A percentile compares a stretch with the other conserved stretches of the same genome.
Evolutionary conservation across 75 land plant genomes (phyloP).

Genomic region (Picea sitchensis): DNA sequence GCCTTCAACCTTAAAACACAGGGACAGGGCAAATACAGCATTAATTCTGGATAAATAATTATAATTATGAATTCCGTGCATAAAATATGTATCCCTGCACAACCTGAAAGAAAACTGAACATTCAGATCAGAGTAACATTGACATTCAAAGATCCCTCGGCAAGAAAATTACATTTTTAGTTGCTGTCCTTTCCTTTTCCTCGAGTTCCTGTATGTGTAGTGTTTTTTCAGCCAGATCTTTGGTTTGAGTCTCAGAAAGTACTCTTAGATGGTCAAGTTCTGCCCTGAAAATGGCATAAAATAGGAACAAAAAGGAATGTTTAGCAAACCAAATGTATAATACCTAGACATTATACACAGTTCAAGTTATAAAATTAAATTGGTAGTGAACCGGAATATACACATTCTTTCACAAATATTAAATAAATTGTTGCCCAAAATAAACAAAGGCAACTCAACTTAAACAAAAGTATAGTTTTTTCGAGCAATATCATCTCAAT

Average conservation of each 20-base stretch:
- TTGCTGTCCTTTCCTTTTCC: constrained; percentile 61
- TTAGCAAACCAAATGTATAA: neutral
- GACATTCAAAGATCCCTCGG: neutral
- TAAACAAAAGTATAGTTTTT: too few relatives aligned
- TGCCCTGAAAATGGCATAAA: constrained; percentile 54
- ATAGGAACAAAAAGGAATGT: neutral
- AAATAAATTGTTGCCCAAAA: neutral
- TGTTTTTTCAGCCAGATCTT: constrained; percentile 57
- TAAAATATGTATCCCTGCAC: too few relatives aligned
- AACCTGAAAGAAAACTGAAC: neutral
- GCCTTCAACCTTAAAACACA: constrained; percentile 67
- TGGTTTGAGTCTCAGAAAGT: constrained; percentile 54
- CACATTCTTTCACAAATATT: neutral
- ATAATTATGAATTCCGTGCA: neutral
- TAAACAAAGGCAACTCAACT: too few relatives aligned
- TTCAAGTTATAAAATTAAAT: too few relatives aligned
- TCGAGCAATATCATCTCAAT: too few relatives aligned
- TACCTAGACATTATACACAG: neutral
- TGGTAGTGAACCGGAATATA: neutral
- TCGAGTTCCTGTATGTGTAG: constrained; percentile 67
- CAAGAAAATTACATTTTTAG: constrained; percentile 56
- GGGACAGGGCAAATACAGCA: neutral
- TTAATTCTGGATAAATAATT: neutral
- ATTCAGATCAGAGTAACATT: neutral
- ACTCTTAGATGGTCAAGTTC: constrained; percentile 62